Percentiles rank a stretch among this genome's conserved stretches.
Evolutionary conservation across 1,139 yeast species (phyloP).

Genomic region (Debaryomyces singareniensis): DNA sequence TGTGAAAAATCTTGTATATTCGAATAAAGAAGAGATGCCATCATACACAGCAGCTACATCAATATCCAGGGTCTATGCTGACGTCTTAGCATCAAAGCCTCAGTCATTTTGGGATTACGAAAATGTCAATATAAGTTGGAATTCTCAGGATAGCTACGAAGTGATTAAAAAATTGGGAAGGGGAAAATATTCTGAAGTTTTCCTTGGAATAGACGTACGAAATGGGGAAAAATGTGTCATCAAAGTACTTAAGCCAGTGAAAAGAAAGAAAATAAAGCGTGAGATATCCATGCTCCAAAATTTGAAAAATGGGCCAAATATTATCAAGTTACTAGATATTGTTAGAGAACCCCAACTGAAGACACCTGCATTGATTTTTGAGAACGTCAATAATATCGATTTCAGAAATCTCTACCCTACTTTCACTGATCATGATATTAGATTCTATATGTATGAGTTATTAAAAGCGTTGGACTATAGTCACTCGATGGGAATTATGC

Average conservation of each 20-base stretch:
- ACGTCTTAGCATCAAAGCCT: constrained; percentile 37
- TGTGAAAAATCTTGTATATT: not conserved
- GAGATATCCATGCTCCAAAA: constrained; percentile 92
- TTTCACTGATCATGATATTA: constrained; percentile 73
- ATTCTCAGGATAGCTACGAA: constrained; percentile 42
- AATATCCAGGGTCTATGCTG: constrained; percentile 37
- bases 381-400: constrained; percentile 84
- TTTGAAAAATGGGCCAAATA: constrained; percentile 79
- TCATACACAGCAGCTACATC: constrained; percentile 11
- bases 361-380: constrained; percentile 92
- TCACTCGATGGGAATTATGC: constrained; percentile 98
- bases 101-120: constrained; percentile 46
- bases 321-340: constrained; percentile 74
- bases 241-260: constrained; percentile 94
- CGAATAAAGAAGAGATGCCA: not conserved
- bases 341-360: constrained; percentile 87
- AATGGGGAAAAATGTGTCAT: constrained; percentile 57
- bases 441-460: constrained; percentile 84
- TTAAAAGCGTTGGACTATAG: constrained; percentile 87
- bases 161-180: constrained; percentile 40
- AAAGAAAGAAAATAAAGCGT: constrained; percentile 90
- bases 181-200: constrained; percentile 46
- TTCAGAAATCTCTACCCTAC: constrained; percentile 90
- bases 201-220: constrained; percentile 30
- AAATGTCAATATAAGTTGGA: constrained; percentile 39